Evolutionary conservation across 2,329 filamentous ascomycete species (phyloP).

Genomic region (Cylindrodendrum hubeiense): DNA sequence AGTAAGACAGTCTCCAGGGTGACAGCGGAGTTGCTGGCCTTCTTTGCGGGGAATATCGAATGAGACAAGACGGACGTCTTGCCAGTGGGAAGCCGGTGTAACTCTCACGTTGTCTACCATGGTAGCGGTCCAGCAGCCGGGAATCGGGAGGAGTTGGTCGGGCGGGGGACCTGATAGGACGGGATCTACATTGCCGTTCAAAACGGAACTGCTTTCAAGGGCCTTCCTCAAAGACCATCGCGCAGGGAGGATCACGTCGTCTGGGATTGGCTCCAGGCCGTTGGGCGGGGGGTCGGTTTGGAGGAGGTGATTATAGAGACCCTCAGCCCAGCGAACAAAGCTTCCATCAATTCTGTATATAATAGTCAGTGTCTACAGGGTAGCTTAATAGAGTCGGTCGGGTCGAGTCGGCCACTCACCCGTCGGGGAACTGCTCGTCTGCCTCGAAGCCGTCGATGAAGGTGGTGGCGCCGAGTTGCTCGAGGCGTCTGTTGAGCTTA

Average conservation of each 20-base stretch:
- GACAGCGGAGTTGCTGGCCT: slow-evolving; percentile 49
- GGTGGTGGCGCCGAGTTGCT: slow-evolving; percentile 84
- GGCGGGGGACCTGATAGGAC: slow-evolving; percentile 44
- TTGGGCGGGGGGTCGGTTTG: slow-evolving; percentile 76
- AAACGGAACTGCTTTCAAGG: slow-evolving; percentile 5
- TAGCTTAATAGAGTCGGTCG: too few relatives aligned
- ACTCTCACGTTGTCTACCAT: slow-evolving; percentile 77
- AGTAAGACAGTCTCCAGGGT: slow-evolving; percentile 84
- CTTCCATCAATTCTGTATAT: slow-evolving; percentile 78
- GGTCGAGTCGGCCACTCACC: slow-evolving; percentile 65
- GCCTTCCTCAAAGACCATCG: slow-evolving; percentile 64
- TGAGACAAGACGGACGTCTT: slow-evolving; percentile 88
- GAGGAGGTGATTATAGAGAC: slow-evolving; percentile 75
- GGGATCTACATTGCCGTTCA: slow-evolving; percentile 28
- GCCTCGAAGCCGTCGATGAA: slow-evolving; percentile 86
- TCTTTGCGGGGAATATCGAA: slow-evolving; percentile 60
- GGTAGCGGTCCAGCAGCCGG: slow-evolving; percentile 66
- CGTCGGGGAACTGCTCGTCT: slow-evolving; percentile 94
- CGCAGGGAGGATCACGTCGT: slow-evolving; percentile 79
- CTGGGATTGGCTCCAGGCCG: slow-evolving; percentile 77
- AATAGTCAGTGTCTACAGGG: background rate
- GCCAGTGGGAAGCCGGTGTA: slow-evolving; percentile 85
- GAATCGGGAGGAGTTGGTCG: slow-evolving; percentile 64
- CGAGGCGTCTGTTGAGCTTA: slow-evolving; percentile 86
- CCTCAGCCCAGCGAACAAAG: slow-evolving; percentile 82